phyloP scores from a whole-genome alignment of 2,329 filamentous ascomycete genomes.

The Fusarium clavum region DNA sequence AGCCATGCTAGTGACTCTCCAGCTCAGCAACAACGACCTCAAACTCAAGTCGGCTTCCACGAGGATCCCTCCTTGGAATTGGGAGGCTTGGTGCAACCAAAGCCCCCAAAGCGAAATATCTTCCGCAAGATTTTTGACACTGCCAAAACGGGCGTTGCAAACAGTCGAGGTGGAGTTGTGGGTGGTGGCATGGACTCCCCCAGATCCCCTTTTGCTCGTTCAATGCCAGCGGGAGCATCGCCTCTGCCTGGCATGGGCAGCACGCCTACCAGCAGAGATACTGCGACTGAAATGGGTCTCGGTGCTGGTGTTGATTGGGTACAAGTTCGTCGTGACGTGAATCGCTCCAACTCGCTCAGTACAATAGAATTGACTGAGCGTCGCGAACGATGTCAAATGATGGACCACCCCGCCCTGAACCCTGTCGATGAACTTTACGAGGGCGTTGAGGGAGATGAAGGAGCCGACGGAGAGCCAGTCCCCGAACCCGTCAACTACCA shows the following conservation, averaged over 20 bases:
- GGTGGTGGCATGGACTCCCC: slow-evolving; percentile 58
- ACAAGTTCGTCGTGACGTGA: slow-evolving; percentile 95
- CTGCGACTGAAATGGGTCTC: slow-evolving; percentile 77
- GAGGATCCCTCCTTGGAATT: slow-evolving; percentile 76
- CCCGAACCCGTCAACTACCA: slow-evolving; percentile 84
- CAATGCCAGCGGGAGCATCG: slow-evolving; percentile 53
- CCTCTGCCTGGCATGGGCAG: slow-evolving; percentile 59
- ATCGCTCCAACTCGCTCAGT: slow-evolving; percentile 92
- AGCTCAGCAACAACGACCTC: slow-evolving; percentile 66
- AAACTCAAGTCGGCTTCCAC: slow-evolving; percentile 74
- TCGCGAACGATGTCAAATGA: slow-evolving; percentile 91
- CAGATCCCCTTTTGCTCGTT: slow-evolving; percentile 58
- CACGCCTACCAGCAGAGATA: slow-evolving; percentile 58
- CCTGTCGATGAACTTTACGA: slow-evolving; percentile 91
- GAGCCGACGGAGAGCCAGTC: slow-evolving; percentile 85
- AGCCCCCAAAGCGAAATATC: slow-evolving; percentile 86
- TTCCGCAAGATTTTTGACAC: slow-evolving; percentile 96
- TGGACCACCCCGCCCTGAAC: slow-evolving; percentile 88
- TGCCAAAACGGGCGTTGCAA: slow-evolving; percentile 93
- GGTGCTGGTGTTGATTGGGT: slow-evolving; percentile 83
- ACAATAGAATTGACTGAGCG: slow-evolving; percentile 87
- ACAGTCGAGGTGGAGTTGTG: slow-evolving; percentile 85
- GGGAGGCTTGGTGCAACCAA: slow-evolving; percentile 81
- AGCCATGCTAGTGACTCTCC: slow-evolving; percentile 76
- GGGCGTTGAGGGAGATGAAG: slow-evolving; percentile 89